Base-by-base conservation (phyloP, 1,284 basidiomycete species). In the Xerocomus nothofagi region DNA sequence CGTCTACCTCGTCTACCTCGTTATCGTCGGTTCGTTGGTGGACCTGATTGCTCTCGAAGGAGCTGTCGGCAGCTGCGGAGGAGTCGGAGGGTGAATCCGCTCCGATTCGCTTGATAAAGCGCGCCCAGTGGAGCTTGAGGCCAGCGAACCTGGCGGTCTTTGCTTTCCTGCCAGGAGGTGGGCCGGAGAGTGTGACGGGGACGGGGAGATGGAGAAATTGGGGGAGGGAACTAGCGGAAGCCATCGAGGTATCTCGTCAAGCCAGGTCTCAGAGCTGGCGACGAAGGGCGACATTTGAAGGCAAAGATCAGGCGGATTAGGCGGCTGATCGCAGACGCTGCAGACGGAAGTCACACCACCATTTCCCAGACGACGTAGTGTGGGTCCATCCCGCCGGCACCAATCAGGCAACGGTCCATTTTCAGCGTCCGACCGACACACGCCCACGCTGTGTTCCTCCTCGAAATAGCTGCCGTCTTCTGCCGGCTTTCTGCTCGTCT, bases 1-100 rank as follows among this genome's bases (percentile, higher is more conserved):
- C 77, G 63, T 89, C 77, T 2, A 88, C 79, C 42, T 73, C 66
- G 26, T 64, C 68, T 11, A 54, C 67, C 51, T 59, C 70, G 26
- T 60, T 67, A 23, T 62, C 69, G 3, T 55, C 56, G 20, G 51
- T 59, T 46, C 62, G 52, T 38, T 51, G 64, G 21, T 23, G 62
- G 14, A 53, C 59, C 20, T 62, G 70, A 48, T 62, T 73, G 55
- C 70, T 70, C 46, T 75, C 78, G 6, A 66, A 67, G 12, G 69
- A 67, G 53, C 75, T 80, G 39, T 70, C 66, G 33, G 71, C 62
- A 20, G 70, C 48, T 14, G 69, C 67, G 17, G 74, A 71, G 9
- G 74, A 73, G 30, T 72, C 71, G 12, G 76, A 76, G 17, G 71
- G 72, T 0, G 72, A 69, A 32, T 72, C 73, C 0, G 73, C 66